phyloP scores from a whole-genome alignment of 371 early-diverging fungal genomes.

The Mortierella sp. region DNA sequence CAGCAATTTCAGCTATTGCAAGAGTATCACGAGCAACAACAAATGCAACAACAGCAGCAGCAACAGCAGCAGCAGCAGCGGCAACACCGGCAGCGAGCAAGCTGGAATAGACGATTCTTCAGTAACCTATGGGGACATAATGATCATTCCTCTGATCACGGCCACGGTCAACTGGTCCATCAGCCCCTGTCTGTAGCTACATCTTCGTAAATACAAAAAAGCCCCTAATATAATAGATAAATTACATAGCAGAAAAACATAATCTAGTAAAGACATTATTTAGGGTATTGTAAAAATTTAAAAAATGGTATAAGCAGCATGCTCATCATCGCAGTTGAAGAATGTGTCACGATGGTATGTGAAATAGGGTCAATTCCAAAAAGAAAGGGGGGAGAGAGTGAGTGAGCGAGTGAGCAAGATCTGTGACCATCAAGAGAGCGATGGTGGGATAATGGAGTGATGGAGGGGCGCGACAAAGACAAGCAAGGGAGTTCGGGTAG shows the following conservation, averaged over 20 bases:
- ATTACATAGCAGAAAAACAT: background rate
- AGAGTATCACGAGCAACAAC: constrained; percentile 8
- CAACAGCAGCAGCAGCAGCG: background rate
- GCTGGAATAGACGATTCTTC: constrained; percentile 26
- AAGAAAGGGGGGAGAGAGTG: background rate
- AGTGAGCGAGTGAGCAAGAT: background rate
- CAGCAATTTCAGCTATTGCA: constrained; percentile 15
- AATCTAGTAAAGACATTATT: background rate
- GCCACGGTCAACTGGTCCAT: constrained; percentile 17
- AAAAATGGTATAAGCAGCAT: background rate
- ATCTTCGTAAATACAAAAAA: background rate
- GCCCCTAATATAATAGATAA: background rate
- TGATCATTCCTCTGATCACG: constrained; percentile 8
- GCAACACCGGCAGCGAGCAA: constrained; percentile 16
- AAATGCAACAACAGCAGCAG: constrained; percentile 9
- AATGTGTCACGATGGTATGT: background rate
- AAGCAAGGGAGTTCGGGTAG: too few species aligned
- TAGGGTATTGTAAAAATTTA: constrained; percentile 5
- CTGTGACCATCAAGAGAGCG: background rate
- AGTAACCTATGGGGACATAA: constrained; percentile 17
- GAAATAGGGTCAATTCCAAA: background rate
- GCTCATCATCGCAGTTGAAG: background rate
- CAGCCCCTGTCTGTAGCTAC: constrained; percentile 8
- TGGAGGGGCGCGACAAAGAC: too few species aligned
- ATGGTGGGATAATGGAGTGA: too few species aligned